Evolutionary conservation across 805 yeast genomes (phyloP).

Genomic region (Kockiozyma suomiensis): DNA sequence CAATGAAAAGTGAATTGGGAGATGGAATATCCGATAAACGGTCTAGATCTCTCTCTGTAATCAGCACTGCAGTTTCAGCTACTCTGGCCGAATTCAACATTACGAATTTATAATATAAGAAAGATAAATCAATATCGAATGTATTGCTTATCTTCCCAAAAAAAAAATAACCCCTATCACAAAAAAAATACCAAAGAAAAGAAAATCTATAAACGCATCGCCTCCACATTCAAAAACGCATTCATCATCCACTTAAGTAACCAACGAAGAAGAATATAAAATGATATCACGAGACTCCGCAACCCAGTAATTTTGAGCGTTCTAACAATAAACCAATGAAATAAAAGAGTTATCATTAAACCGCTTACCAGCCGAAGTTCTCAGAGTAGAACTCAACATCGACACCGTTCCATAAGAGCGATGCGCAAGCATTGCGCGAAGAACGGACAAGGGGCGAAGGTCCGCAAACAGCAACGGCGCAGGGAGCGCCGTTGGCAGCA

Average conservation of each 20-base stretch:
- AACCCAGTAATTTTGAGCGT: conserved; percentile 2
- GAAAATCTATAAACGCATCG: not conserved
- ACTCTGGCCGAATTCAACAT: no score
- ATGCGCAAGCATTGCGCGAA: conserved; percentile 38
- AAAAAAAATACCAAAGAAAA: not conserved
- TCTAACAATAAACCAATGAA: conserved; percentile 3
- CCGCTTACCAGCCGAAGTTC: conserved; percentile 40
- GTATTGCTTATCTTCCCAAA: not conserved
- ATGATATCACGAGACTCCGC: not conserved
- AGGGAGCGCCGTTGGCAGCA: conserved; percentile 28
- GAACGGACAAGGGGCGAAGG: conserved; percentile 39
- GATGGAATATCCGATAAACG: no score
- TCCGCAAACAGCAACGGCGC: conserved; percentile 40
- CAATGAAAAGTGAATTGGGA: no score
- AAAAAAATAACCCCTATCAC: conserved; percentile 1
- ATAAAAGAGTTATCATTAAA: not conserved
- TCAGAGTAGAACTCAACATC: conserved; percentile 39
- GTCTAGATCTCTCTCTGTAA: no score
- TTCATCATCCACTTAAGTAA: not conserved
- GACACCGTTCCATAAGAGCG: conserved; percentile 35
- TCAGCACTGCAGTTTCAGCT: no score
- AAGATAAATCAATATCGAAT: not conserved
- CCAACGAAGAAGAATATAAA: not conserved
- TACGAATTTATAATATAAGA: not conserved
- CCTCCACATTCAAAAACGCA: not conserved